phyloP scores from a whole-genome alignment of 2,329 filamentous ascomycete genomes.

The Beauveria sp. region DNA sequence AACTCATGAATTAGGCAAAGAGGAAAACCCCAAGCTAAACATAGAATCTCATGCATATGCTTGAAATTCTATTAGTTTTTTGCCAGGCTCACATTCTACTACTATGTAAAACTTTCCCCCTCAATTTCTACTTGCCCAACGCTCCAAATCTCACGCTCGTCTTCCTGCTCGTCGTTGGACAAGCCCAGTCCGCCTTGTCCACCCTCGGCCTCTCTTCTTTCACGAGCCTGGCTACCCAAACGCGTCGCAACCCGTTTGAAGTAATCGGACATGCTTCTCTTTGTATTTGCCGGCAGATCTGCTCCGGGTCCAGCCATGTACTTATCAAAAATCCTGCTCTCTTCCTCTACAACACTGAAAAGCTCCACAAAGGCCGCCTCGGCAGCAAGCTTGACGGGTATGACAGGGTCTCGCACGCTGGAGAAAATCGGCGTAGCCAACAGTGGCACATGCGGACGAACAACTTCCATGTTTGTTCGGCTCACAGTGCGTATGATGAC shows the following conservation, averaged over 20 bases:
- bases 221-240: slow-evolving; percentile 77
- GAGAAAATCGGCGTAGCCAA: slow-evolving; percentile 83
- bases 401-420: slow-evolving; percentile 82
- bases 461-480: slow-evolving; percentile 69
- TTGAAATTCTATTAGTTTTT: background rate
- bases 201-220: slow-evolving; percentile 85
- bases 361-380: slow-evolving; percentile 90
- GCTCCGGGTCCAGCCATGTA: slow-evolving; percentile 67
- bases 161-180: slow-evolving; percentile 84
- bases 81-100: background rate
- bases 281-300: slow-evolving; percentile 61
- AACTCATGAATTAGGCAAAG: background rate
- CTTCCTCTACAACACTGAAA: slow-evolving; percentile 84
- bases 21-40: background rate
- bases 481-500: slow-evolving; percentile 83
- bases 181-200: slow-evolving; percentile 79
- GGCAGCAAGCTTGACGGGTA: slow-evolving; percentile 90
- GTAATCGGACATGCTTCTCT: slow-evolving; percentile 92
- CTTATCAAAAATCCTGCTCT: slow-evolving; percentile 80
- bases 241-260: slow-evolving; percentile 88
- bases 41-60: background rate
- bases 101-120: slow-evolving; percentile 48
- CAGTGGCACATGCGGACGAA: slow-evolving; percentile 71
- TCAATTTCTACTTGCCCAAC: slow-evolving; percentile 80
- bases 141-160: slow-evolving; percentile 93